A percentile compares a stretch with the other conserved stretches of the same genome.
Evolutionary conservation across 176 grass and related monocot species (phyloP).

Genomic region (Typha latifolia): DNA sequence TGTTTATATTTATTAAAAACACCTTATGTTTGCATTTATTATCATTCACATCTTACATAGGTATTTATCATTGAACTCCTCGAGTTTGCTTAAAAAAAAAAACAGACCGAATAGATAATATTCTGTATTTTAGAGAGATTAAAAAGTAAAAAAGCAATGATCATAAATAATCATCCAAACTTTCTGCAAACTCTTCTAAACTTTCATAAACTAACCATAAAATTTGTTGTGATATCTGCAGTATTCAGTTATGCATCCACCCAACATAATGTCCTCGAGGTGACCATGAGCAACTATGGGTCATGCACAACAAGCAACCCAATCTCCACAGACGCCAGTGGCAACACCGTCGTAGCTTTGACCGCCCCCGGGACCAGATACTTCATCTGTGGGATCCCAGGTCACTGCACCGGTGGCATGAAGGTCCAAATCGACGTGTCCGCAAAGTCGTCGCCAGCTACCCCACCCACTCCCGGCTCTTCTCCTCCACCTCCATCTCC

Average conservation of each 20-base stretch:
- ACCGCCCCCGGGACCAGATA: constrained; percentile 34
- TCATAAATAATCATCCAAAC: too few relatives aligned
- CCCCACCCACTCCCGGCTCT: background rate
- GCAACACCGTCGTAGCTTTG: constrained; percentile 54
- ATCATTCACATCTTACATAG: too few relatives aligned
- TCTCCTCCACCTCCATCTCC: background rate
- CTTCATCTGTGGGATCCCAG: constrained; percentile 66
- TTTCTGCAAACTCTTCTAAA: too few relatives aligned
- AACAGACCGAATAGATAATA: too few relatives aligned
- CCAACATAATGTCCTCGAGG: constrained; percentile 63
- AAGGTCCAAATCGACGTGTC: constrained; percentile 46
- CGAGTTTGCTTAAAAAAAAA: too few relatives aligned
- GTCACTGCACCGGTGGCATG: constrained; percentile 58
- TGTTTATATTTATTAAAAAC: background rate
- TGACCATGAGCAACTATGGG: constrained; percentile 28
- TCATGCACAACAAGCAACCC: constrained; percentile 42
- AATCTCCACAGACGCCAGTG: constrained; percentile 30
- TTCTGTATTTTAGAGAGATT: too few relatives aligned
- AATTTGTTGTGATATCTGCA: constrained; percentile 11
- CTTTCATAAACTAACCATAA: background rate
- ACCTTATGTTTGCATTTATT: background rate
- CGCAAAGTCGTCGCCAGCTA: background rate
- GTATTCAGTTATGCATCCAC: constrained; percentile 43
- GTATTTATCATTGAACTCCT: too few relatives aligned
- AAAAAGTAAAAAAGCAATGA: too few relatives aligned